These are phyloP conservation scores for Tolypocladium album DNA, from an alignment of 2,329 filamentous ascomycete species.

Conservation along the genomic window DNA sequence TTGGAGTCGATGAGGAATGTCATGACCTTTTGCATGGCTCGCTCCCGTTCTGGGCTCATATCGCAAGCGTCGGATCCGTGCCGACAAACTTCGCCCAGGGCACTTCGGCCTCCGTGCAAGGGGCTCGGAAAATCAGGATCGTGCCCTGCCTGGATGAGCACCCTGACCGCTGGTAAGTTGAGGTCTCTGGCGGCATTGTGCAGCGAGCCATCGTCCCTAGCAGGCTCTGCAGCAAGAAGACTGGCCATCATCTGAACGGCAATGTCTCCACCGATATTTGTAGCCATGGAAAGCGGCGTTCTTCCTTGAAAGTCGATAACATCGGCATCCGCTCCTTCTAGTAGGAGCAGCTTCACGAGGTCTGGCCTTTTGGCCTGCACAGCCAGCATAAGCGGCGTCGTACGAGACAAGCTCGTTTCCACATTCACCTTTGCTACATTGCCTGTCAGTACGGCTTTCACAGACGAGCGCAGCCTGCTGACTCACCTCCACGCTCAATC, in stretches of 20 bases:
- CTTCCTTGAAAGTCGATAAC: conserved; percentile 44
- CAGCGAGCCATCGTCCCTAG: conserved; percentile 53
- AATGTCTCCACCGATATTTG: conserved; percentile 40
- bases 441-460: conserved; percentile 4
- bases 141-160: conserved; percentile 48
- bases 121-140: conserved; percentile 55
- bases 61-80: conserved; percentile 36
- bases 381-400: conserved; percentile 49
- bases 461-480: not conserved
- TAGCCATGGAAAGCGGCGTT: conserved; percentile 50
- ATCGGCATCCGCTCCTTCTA: conserved; percentile 49
- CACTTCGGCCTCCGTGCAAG: conserved; percentile 50
- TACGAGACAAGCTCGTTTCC: conserved; percentile 37
- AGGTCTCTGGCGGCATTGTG: conserved; percentile 53
- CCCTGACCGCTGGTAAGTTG: conserved; percentile 42
- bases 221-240: conserved; percentile 43
- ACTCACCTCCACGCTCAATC: conserved; percentile 32
- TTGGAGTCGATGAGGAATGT: conserved; percentile 43
- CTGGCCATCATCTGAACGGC: conserved; percentile 42
- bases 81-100: conserved; percentile 52
- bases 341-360: conserved; percentile 43
- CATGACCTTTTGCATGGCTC: conserved; percentile 47
- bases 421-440: conserved; percentile 44
- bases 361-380: conserved; percentile 45
- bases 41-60: conserved; percentile 35